A percentile compares a stretch with the other conserved stretches of the same genome.
phyloP scores from a whole-genome alignment of 805 yeast species.

The Suhomyces sp. region DNA sequence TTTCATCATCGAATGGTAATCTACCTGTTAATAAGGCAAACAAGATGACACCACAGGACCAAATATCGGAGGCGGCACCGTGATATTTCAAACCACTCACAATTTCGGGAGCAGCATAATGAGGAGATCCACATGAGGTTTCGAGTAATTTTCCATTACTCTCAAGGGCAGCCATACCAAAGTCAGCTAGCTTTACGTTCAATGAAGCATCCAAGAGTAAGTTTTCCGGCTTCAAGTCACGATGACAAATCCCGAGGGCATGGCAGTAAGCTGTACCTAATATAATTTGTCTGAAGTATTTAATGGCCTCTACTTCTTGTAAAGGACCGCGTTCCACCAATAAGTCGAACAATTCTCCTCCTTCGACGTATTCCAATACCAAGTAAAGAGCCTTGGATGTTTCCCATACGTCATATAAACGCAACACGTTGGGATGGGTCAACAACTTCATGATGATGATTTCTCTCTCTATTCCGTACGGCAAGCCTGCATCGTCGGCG shows the following conservation, averaged over 20 bases:
- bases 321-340: constrained; percentile 70
- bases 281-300: constrained; percentile 73
- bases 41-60: constrained; percentile 85
- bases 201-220: constrained; percentile 63
- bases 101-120: constrained; percentile 86
- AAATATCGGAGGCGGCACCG: constrained; percentile 82
- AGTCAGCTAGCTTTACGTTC: constrained; percentile 78
- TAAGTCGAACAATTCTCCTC: constrained; percentile 82
- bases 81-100: constrained; percentile 76
- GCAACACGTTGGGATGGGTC: constrained; percentile 90
- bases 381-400: constrained; percentile 83
- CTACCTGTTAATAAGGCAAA: constrained; percentile 80
- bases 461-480: constrained; percentile 96
- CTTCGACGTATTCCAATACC: constrained; percentile 80
- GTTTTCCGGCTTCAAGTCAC: constrained; percentile 83
- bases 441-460: constrained; percentile 95
- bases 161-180: constrained; percentile 88
- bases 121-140: constrained; percentile 86
- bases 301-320: constrained; percentile 70
- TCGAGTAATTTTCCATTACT: constrained; percentile 67
- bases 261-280: constrained; percentile 81
- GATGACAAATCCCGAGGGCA: constrained; percentile 74
- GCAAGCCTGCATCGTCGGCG: constrained; percentile 61
- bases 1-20: constrained; percentile 81
- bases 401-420: constrained; percentile 97